Evolutionary conservation across 805 yeast species (phyloP).

Genomic region (Metschnikowia cubensis): DNA sequence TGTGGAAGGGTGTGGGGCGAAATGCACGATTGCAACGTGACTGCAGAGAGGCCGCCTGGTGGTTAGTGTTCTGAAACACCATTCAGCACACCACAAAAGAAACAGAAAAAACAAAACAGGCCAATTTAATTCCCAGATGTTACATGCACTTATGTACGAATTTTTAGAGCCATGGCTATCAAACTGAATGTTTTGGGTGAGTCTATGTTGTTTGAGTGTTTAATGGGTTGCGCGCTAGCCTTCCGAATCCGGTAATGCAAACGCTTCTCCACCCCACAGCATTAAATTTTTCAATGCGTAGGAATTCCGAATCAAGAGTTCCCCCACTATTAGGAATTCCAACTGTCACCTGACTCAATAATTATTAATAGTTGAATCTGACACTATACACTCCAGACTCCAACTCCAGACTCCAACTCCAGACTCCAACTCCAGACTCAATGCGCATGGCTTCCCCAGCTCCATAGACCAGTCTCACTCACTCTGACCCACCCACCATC

Average conservation of each 20-base stretch:
- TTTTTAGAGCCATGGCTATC: too few relatives aligned
- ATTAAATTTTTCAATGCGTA: not conserved
- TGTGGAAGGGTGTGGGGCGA: constrained; percentile 1
- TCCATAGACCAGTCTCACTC: too few relatives aligned
- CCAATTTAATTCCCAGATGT: too few relatives aligned
- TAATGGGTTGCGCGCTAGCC: not conserved
- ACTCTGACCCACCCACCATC: too few relatives aligned
- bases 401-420: too few relatives aligned
- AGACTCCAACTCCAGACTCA: not conserved
- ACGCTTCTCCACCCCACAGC: not conserved
- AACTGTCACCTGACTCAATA: not conserved
- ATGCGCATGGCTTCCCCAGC: too few relatives aligned
- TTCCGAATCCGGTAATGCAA: not conserved
- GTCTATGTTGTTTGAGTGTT: too few relatives aligned
- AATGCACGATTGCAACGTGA: not conserved
- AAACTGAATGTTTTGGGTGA: too few relatives aligned
- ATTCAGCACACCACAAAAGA: not conserved
- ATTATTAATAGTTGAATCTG: too few relatives aligned
- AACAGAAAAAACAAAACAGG: too few relatives aligned
- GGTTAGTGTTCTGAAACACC: not conserved
- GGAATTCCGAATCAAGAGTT: not conserved
- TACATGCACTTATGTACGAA: too few relatives aligned
- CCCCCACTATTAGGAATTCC: not conserved
- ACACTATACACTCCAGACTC: too few relatives aligned
- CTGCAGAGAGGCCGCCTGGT: not conserved